phyloP scores from a whole-genome alignment of 2,329 filamentous ascomycete genomes.

The Nothophaeocryptopus gaeumannii region DNA sequence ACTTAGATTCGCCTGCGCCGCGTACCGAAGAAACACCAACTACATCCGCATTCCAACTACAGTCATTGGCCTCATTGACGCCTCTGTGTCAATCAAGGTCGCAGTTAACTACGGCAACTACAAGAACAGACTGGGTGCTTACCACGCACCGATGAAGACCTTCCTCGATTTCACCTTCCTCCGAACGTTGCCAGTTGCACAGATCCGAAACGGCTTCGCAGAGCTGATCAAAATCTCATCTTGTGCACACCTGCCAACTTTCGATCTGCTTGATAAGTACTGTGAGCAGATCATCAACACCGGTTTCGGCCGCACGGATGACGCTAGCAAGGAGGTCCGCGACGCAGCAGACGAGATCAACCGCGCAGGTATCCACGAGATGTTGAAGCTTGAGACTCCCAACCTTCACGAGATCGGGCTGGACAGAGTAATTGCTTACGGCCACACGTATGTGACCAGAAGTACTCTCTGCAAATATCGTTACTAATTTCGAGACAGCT shows the following conservation, averaged over 20 bases:
- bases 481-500: too few relatives aligned
- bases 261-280: slow-evolving; percentile 65
- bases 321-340: slow-evolving; percentile 54
- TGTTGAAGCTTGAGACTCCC: slow-evolving; percentile 70
- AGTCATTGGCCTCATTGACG: slow-evolving; percentile 72
- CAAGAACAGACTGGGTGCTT: slow-evolving; percentile 71
- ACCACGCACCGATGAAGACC: slow-evolving; percentile 66
- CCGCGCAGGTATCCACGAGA: slow-evolving; percentile 66
- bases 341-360: slow-evolving; percentile 66
- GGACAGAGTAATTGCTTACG: slow-evolving; percentile 70
- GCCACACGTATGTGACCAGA: slow-evolving; percentile 65
- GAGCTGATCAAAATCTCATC: slow-evolving; percentile 75
- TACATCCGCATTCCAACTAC: slow-evolving; percentile 73
- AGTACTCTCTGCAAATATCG: not conserved
- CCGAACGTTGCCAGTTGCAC: slow-evolving; percentile 63
- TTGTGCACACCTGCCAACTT: slow-evolving; percentile 64
- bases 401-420: slow-evolving; percentile 72
- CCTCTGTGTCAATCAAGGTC: slow-evolving; percentile 74
- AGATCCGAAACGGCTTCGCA: slow-evolving; percentile 71
- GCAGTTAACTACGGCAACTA: slow-evolving; percentile 74
- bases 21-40: slow-evolving; percentile 70
- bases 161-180: slow-evolving; percentile 73
- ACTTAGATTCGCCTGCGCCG: slow-evolving; percentile 64
- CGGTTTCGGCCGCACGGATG: slow-evolving; percentile 62
- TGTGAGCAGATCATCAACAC: slow-evolving; percentile 66